phyloP scores from a whole-genome alignment of 2,329 filamentous ascomycete species.

The Dryadomyces sulphureus region DNA sequence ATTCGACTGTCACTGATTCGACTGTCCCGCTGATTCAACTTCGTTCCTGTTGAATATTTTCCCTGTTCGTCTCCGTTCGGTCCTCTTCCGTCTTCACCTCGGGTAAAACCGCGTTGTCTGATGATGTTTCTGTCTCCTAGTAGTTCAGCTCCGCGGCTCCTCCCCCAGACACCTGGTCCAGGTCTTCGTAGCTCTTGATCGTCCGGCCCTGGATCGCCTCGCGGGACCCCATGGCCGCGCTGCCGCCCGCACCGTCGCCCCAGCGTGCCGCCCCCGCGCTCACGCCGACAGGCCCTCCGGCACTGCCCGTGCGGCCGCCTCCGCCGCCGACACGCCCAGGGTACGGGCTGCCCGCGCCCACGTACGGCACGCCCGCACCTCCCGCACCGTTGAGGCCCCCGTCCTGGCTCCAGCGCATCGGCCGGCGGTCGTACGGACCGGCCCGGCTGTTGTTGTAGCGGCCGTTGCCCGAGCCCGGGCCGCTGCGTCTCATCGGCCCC shows the following conservation, averaged over 20 bases:
- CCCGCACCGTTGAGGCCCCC: slow-evolving; percentile 29
- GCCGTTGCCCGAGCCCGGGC: slow-evolving; percentile 20
- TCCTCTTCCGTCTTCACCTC: too few species aligned
- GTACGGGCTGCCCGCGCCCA: slow-evolving; percentile 15
- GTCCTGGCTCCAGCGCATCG: slow-evolving; percentile 31
- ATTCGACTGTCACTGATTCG: too few species aligned
- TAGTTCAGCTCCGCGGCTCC: slow-evolving; percentile 84
- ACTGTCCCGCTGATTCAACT: too few species aligned
- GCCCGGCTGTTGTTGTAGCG: slow-evolving; percentile 46
- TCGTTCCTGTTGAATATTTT: too few species aligned
- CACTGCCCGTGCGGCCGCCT: slow-evolving; percentile 24
- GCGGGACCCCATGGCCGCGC: slow-evolving; percentile 64
- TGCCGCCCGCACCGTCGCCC: slow-evolving; percentile 60
- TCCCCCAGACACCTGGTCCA: slow-evolving; percentile 67
- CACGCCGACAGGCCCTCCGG: slow-evolving; percentile 16
- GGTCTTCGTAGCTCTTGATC: slow-evolving; percentile 91
- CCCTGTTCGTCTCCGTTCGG: too few species aligned
- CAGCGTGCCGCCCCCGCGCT: slow-evolving; percentile 38
- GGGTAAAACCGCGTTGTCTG: too few species aligned
- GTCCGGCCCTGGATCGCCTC: slow-evolving; percentile 88
- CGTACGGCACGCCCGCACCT: slow-evolving; percentile 27
- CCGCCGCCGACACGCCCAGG: slow-evolving; percentile 25
- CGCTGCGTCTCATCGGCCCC: slow-evolving; percentile 54
- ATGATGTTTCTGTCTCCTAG: slow-evolving; percentile 25
- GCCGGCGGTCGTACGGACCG: slow-evolving; percentile 62